Evolutionary conservation across 2,329 filamentous ascomycete genomes (phyloP).

Genomic region (Trichophyton verrucosum): DNA sequence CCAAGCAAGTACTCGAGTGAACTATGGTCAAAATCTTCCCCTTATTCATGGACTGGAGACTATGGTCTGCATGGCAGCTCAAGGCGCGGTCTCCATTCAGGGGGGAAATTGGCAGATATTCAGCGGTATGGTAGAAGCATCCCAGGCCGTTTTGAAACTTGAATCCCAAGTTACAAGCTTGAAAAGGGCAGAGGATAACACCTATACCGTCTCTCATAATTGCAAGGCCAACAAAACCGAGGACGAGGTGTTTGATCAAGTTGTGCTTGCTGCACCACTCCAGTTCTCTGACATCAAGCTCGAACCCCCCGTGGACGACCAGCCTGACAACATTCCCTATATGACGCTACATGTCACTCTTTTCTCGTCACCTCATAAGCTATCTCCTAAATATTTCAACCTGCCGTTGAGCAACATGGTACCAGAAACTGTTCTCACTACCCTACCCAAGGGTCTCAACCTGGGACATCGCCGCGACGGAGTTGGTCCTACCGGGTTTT

Average conservation of each 20-base stretch:
- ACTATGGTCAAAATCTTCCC: constrained; percentile 83
- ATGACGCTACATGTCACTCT: constrained; percentile 79
- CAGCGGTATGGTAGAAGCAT: constrained; percentile 58
- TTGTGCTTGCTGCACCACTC: constrained; percentile 71
- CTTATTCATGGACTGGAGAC: constrained; percentile 79
- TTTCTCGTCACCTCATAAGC: constrained; percentile 62
- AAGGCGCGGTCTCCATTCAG: constrained; percentile 63
- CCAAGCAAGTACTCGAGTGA: constrained; percentile 82
- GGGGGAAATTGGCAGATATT: constrained; percentile 97
- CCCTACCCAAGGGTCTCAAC: constrained; percentile 47
- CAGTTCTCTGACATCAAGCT: constrained; percentile 63
- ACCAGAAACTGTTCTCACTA: constrained; percentile 72
- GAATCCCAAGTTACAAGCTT: constrained; percentile 58
- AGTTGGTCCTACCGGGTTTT: constrained; percentile 67
- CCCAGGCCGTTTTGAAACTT: constrained; percentile 48
- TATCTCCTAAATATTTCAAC: constrained; percentile 63
- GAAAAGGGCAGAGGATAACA: constrained; percentile 26
- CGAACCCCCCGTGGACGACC: constrained; percentile 29
- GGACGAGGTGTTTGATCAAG: constrained; percentile 51
- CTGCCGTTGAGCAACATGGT: constrained; percentile 40
- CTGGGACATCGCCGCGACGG: constrained; percentile 35
- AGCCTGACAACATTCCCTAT: constrained; percentile 72
- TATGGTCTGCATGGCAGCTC: constrained; percentile 83
- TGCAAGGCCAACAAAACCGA: constrained; percentile 15
- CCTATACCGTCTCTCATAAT: constrained; percentile 35